These are phyloP conservation scores for Vitellaria paradoxa DNA, from an alignment of 179 eudicot genomes.

Conservation along the genomic window DNA sequence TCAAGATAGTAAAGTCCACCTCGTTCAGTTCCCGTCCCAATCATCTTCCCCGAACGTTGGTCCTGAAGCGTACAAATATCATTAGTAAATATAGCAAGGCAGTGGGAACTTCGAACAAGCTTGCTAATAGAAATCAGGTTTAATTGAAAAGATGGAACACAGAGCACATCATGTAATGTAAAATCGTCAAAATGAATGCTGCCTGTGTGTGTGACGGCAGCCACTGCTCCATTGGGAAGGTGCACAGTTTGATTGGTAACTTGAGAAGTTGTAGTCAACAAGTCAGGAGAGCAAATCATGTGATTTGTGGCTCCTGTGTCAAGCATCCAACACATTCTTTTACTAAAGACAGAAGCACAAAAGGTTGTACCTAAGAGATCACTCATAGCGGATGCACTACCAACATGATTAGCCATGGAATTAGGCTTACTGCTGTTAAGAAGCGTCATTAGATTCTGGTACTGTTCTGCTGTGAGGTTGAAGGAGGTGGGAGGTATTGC, in stretches of 20 bases:
- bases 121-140: neutral
- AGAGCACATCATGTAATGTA: neutral
- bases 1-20: neutral
- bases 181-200: neutral
- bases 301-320: conserved; percentile 17
- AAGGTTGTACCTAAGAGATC: conserved; percentile 6
- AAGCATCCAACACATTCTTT: conserved; percentile 10
- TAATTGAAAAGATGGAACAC: conserved; percentile 2
- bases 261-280: neutral
- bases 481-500: neutral
- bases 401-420: neutral
- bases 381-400: neutral
- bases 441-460: neutral
- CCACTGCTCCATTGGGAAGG: neutral
- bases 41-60: conserved; percentile 2
- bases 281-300: neutral
- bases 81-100: neutral
- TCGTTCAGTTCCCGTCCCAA: conserved; percentile 1
- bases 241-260: neutral
- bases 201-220: neutral
- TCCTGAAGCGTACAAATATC: conserved; percentile 8
- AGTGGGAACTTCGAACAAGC: neutral
- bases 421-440: neutral
- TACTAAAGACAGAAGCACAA: neutral
- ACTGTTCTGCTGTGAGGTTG: neutral